Evolutionary conservation across 441 rosid species (phyloP).

Genomic region (Hura crepitans): DNA sequence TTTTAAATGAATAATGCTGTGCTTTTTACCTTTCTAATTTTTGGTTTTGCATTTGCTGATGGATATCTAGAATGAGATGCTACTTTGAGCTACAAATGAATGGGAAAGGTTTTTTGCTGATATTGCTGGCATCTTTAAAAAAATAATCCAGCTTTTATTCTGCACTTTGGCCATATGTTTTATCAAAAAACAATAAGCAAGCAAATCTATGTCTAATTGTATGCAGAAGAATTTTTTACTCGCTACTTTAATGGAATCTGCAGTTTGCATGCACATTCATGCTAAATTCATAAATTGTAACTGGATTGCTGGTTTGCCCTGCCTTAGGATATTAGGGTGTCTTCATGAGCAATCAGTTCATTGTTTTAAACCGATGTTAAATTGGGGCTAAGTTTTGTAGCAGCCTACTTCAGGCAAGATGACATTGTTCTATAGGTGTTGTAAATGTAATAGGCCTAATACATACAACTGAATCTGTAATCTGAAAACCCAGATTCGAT

Average conservation of each 20-base stretch:
- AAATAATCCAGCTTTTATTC: not conserved
- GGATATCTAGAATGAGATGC: not conserved
- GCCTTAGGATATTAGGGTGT: not conserved
- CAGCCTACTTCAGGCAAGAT: not conserved
- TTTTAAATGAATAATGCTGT: not conserved
- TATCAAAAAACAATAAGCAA: not conserved
- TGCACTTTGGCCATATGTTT: not conserved
- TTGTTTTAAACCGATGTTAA: not conserved
- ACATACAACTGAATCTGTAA: not conserved
- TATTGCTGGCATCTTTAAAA: not conserved
- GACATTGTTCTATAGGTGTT: not conserved
- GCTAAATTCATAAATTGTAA: not conserved
- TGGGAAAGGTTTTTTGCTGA: not conserved
- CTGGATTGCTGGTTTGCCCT: not conserved
- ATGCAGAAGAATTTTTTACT: too few relatives aligned
- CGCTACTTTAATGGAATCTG: not conserved
- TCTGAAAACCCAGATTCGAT: not conserved
- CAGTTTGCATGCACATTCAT: not conserved
- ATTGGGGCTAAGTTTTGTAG: not conserved
- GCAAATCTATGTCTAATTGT: too few relatives aligned
- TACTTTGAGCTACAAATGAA: conserved; percentile 1
- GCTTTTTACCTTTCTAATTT: not conserved
- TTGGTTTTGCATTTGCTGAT: not conserved
- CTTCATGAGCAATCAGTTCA: not conserved
- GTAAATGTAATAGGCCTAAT: not conserved